Percentiles rank a stretch among this genome's conserved stretches.
Evolutionary conservation across 208 protist genomes (phyloP).

Genomic region (Leishmania arabica): DNA sequence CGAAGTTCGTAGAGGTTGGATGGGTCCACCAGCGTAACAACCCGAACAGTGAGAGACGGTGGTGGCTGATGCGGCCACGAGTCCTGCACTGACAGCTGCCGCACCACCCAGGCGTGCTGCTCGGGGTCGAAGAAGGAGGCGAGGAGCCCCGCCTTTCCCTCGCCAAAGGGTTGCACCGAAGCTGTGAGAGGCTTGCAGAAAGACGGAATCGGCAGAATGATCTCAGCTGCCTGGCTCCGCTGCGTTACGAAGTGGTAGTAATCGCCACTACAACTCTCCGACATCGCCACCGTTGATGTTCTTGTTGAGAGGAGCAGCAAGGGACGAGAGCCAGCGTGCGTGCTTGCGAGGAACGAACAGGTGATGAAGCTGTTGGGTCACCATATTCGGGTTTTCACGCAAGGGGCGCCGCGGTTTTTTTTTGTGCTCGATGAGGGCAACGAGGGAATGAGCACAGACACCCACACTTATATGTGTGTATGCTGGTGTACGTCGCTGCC

Average conservation of each 20-base stretch:
- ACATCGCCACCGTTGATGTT: not conserved
- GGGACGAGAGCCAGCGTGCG: not conserved
- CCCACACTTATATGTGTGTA: not conserved
- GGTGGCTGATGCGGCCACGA: slow-evolving; percentile 20
- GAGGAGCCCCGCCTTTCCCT: slow-evolving; percentile 40
- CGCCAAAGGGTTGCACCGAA: slow-evolving; percentile 25
- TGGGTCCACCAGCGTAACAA: slow-evolving; percentile 51
- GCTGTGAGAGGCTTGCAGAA: slow-evolving; percentile 47
- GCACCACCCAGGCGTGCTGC: slow-evolving; percentile 54
- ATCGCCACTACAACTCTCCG: not conserved
- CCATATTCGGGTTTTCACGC: not conserved
- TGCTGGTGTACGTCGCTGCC: not conserved
- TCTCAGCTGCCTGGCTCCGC: slow-evolving; percentile 24
- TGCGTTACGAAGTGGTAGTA: slow-evolving; percentile 36
- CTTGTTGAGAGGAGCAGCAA: not conserved
- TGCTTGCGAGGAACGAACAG: not conserved
- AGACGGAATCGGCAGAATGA: slow-evolving; percentile 35
- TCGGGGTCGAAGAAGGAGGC: slow-evolving; percentile 63
- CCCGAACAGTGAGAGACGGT: slow-evolving; percentile 32
- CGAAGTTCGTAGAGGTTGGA: slow-evolving; percentile 46
- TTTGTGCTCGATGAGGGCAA: not conserved
- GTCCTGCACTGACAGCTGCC: slow-evolving; percentile 39
- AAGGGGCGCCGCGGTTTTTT: not conserved
- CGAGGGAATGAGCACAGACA: not conserved
- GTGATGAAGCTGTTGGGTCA: not conserved